These are phyloP conservation scores for Ceriops zippeliana DNA, from an alignment of 345 rosid genomes.

Conservation along the genomic window DNA sequence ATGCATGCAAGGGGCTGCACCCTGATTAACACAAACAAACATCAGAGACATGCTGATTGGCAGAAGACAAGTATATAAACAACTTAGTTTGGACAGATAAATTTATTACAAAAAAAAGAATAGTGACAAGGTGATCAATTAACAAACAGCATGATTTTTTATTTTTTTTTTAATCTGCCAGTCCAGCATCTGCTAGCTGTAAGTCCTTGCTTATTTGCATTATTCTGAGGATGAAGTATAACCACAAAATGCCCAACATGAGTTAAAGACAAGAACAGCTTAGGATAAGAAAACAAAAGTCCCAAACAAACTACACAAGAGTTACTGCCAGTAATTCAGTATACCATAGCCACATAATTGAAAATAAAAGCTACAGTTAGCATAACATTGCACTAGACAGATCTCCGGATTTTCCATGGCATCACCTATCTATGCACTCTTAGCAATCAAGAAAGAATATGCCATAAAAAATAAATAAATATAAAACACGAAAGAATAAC, in stretches of 20 bases:
- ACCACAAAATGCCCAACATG: too few relatives aligned
- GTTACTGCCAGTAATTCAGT: too few relatives aligned
- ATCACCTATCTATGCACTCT: not conserved
- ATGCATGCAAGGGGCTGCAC: slow-evolving; percentile 57
- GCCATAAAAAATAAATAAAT: too few relatives aligned
- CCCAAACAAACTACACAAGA: too few relatives aligned
- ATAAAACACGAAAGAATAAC: not conserved
- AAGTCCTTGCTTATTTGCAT: too few relatives aligned
- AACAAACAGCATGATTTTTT: not conserved
- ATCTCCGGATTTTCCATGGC: not conserved
- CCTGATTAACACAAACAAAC: slow-evolving; percentile 37
- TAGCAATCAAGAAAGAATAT: not conserved
- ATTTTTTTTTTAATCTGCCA: too few relatives aligned
- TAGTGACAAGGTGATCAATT: not conserved
- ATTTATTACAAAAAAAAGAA: not conserved
- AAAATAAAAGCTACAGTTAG: too few relatives aligned
- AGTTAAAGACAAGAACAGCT: too few relatives aligned
- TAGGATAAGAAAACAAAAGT: too few relatives aligned
- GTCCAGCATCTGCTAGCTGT: too few relatives aligned
- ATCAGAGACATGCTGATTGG: slow-evolving; percentile 15
- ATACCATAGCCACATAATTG: too few relatives aligned
- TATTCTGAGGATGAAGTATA: too few relatives aligned
- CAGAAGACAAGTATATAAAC: not conserved
- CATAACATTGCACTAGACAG: not conserved
- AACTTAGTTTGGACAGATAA: not conserved